phyloP scores from a whole-genome alignment of 768 basidiomycete species.

The Asterophora parasitica region DNA sequence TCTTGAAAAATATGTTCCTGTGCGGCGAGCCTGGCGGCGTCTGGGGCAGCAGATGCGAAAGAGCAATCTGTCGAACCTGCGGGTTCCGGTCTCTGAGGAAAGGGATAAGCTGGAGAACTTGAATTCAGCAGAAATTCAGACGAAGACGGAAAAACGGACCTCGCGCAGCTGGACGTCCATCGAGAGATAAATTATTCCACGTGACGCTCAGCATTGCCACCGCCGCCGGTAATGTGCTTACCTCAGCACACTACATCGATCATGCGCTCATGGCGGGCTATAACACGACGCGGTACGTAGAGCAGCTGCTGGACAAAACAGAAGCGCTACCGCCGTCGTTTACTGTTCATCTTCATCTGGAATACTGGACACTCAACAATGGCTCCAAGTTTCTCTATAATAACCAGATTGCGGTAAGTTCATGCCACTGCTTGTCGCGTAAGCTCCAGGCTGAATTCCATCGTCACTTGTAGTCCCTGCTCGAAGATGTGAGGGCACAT shows the following conservation, averaged over 20 bases:
- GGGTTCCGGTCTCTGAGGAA: conserved; percentile 87
- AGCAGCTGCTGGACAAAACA: conserved; percentile 57
- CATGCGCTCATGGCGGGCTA: conserved; percentile 57
- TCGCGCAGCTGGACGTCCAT: conserved; percentile 47
- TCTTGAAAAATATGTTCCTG: conserved; percentile 71
- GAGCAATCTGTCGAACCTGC: conserved; percentile 80
- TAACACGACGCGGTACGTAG: conserved; percentile 63
- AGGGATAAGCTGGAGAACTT: conserved; percentile 56
- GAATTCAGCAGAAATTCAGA: background rate
- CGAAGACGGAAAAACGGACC: conserved; percentile 24
- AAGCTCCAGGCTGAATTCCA: background rate
- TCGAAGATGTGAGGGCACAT: conserved; percentile 80
- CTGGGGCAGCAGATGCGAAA: conserved; percentile 78
- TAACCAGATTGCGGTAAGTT: conserved; percentile 59
- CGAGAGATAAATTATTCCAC: conserved; percentile 21
- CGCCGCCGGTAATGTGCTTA: conserved; percentile 12
- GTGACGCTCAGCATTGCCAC: conserved; percentile 26
- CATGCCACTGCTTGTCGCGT: conserved; percentile 9
- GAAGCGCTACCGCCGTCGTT: conserved; percentile 65
- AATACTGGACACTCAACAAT: conserved; percentile 79
- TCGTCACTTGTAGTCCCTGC: conserved; percentile 47
- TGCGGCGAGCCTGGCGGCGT: conserved; percentile 68
- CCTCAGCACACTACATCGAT: conserved; percentile 13
- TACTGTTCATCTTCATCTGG: conserved; percentile 70
- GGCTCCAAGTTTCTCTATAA: conserved; percentile 81